These are phyloP conservation scores for Leucocoprinus leucothites DNA, from an alignment of 768 basidiomycete genomes.

Conservation along the genomic window DNA sequence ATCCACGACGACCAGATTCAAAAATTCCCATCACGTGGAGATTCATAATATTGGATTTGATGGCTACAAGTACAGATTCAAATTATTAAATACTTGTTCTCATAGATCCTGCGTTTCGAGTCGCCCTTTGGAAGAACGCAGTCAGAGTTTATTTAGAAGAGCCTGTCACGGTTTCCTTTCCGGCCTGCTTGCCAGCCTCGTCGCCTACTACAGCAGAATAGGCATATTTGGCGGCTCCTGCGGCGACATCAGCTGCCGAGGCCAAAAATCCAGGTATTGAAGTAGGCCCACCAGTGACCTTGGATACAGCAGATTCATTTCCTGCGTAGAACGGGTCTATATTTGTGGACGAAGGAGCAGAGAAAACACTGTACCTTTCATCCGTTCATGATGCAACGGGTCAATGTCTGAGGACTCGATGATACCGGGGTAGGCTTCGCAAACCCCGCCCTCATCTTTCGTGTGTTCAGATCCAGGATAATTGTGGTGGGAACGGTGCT, in stretches of 20 bases:
- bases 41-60: not conserved
- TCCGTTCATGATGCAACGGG: constrained; percentile 44
- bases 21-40: constrained; percentile 11
- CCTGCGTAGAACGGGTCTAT: constrained; percentile 20
- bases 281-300: constrained; percentile 13
- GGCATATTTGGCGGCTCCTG: constrained; percentile 27
- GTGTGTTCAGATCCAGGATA: constrained; percentile 11
- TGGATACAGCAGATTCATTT: constrained; percentile 37
- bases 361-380: constrained; percentile 28
- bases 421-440: constrained; percentile 53
- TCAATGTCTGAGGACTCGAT: constrained; percentile 54
- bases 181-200: constrained; percentile 28
- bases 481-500: constrained; percentile 17
- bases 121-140: not conserved
- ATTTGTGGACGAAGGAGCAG: not conserved
- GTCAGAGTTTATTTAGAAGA: not conserved
- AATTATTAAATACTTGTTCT: constrained; percentile 11
- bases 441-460: constrained; percentile 43
- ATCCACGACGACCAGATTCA: not conserved
- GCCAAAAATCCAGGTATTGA: constrained; percentile 14
- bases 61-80: constrained; percentile 6
- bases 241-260: constrained; percentile 21
- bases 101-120: not conserved
- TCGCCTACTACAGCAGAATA: constrained; percentile 35
- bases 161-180: constrained; percentile 22